These are phyloP conservation scores for Ramaria sp. DNA, from an alignment of 768 basidiomycete genomes.

Conservation along the genomic window DNA sequence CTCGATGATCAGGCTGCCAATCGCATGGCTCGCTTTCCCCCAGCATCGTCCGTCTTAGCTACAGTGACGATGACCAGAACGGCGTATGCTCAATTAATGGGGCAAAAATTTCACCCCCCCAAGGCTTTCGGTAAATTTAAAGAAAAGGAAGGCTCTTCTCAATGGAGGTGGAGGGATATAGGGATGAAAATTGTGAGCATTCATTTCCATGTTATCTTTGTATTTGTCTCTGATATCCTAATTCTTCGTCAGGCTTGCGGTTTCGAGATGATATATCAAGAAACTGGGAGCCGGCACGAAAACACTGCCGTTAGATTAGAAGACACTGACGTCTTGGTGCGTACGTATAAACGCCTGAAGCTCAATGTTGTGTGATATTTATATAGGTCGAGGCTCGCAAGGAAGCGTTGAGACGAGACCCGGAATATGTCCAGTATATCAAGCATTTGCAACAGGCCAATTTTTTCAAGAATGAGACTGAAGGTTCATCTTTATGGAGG, in stretches of 20 bases:
- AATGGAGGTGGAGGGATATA: slow-evolving; percentile 72
- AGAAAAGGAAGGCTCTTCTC: slow-evolving; percentile 48
- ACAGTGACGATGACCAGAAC: slow-evolving; percentile 76
- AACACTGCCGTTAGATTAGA: slow-evolving; percentile 27
- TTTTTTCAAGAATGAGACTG: slow-evolving; percentile 71
- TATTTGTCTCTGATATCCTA: not conserved
- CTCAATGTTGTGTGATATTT: not conserved
- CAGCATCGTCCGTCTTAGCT: slow-evolving; percentile 48
- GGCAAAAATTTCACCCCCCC: slow-evolving; percentile 88
- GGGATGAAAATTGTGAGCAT: slow-evolving; percentile 84
- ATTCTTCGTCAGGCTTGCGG: slow-evolving; percentile 60
- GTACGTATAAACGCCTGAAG: not conserved
- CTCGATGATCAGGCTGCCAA: slow-evolving; percentile 56
- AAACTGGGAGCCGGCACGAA: slow-evolving; percentile 52
- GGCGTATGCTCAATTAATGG: slow-evolving; percentile 86
- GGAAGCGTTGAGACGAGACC: slow-evolving; percentile 54
- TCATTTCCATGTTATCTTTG: not conserved
- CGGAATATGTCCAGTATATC: slow-evolving; percentile 64
- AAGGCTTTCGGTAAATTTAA: slow-evolving; percentile 74
- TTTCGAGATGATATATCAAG: slow-evolving; percentile 93
- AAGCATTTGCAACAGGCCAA: slow-evolving; percentile 48
- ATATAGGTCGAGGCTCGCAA: slow-evolving; percentile 51
- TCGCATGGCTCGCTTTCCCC: slow-evolving; percentile 84
- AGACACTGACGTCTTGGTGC: not conserved
- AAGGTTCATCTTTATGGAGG: slow-evolving; percentile 73